A percentile compares a stretch with the other conserved stretches of the same genome.
phyloP scores from a whole-genome alignment of 2,329 filamentous ascomycete species.

The Sarocladiaceae sp. region DNA sequence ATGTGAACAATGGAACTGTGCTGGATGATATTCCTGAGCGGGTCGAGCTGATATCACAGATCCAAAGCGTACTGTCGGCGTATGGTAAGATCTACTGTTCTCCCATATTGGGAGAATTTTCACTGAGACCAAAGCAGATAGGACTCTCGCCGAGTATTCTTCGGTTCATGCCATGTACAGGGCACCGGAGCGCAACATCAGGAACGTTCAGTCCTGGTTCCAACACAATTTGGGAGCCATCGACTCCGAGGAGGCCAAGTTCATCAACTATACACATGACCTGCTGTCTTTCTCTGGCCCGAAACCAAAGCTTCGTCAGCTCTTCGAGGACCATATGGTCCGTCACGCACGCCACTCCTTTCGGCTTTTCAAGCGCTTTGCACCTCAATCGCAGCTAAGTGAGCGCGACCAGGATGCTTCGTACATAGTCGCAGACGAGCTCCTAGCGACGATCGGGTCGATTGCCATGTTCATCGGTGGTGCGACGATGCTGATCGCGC shows the following conservation, averaged over 20 bases:
- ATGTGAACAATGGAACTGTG: neutral
- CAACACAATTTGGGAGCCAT: neutral
- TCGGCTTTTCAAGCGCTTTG: neutral
- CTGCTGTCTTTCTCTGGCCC: neutral
- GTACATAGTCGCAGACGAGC: neutral
- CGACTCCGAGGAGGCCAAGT: neutral
- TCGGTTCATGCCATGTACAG: neutral
- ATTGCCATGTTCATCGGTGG: neutral
- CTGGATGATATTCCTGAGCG: neutral
- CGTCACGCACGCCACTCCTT: neutral
- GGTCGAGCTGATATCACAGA: neutral
- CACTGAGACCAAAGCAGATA: neutral
- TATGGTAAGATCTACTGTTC: neutral
- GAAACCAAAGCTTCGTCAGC: neutral
- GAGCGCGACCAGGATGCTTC: neutral
- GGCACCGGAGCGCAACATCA: neutral
- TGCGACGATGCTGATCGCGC: neutral
- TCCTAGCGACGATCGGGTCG: neutral
- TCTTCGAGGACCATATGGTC: neutral
- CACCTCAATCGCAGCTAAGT: neutral
- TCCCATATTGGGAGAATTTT: neutral
- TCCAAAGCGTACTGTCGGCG: neutral
- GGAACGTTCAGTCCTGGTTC: neutral
- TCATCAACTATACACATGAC: neutral
- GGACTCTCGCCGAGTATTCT: neutral